These are phyloP conservation scores for Craspedostauros australis DNA, from an alignment of 108 stramenopile genomes.

Conservation along the genomic window DNA sequence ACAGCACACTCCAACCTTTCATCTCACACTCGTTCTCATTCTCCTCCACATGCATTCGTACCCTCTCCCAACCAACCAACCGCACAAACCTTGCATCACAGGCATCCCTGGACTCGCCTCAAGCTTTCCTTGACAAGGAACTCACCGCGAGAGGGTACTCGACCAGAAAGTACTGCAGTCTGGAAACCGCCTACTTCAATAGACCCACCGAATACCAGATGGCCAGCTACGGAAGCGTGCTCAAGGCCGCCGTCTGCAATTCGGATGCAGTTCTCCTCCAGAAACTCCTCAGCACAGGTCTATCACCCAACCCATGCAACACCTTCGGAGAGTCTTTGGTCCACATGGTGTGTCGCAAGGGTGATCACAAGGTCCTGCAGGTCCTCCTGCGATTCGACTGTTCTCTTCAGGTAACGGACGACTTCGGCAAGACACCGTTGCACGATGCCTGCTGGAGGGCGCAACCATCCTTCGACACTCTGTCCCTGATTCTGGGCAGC, in stretches of 20 bases:
- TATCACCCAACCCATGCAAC: constrained; percentile 78
- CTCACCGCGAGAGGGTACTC: constrained; percentile 56
- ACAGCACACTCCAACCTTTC: too few relatives aligned
- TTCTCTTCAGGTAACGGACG: constrained; percentile 57
- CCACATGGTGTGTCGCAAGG: constrained; percentile 65
- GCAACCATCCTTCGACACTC: constrained; percentile 39
- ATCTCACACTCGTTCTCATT: too few relatives aligned
- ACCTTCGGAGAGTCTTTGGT: constrained; percentile 70
- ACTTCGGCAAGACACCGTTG: constrained; percentile 74
- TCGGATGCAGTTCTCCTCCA: too few relatives aligned
- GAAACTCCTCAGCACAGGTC: too few relatives aligned
- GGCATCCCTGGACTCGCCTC: constrained; percentile 36
- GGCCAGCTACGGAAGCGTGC: constrained; percentile 58
- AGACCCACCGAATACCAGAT: constrained; percentile 55
- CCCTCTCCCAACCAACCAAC: too few relatives aligned
- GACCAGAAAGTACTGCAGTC: too few relatives aligned
- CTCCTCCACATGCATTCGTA: too few relatives aligned
- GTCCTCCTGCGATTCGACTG: constrained; percentile 34
- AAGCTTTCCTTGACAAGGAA: constrained; percentile 41
- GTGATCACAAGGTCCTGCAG: constrained; percentile 31
- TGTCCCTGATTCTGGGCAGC: constrained; percentile 32
- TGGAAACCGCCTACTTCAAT: constrained; percentile 48
- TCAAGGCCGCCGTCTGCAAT: too few relatives aligned
- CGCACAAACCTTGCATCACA: too few relatives aligned
- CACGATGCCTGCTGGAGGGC: constrained; percentile 83